Evolutionary conservation across 2,329 filamentous ascomycete species (phyloP).

Genomic region (Colletotrichum sp.): DNA sequence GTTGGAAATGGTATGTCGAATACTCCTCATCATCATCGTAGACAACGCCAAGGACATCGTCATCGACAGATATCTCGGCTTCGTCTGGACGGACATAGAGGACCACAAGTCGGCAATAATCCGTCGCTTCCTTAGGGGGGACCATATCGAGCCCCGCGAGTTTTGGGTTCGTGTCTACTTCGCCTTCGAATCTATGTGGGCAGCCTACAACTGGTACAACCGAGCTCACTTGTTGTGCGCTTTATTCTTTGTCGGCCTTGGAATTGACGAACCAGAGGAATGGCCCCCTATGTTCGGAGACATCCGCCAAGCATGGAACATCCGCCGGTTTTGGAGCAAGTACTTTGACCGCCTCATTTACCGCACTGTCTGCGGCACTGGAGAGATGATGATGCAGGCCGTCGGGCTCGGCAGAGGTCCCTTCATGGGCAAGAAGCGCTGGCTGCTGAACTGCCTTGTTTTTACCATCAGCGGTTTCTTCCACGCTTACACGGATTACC

Average conservation of each 20-base stretch:
- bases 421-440: conserved; percentile 1
- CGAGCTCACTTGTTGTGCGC: not conserved
- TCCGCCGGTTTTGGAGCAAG: conserved; percentile 23
- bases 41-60: not conserved
- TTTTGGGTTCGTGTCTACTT: not conserved
- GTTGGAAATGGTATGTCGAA: not conserved
- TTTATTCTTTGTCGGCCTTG: conserved; percentile 5
- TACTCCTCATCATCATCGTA: not conserved
- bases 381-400: not conserved
- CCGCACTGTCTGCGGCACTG: not conserved
- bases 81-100: not conserved
- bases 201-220: conserved; percentile 15
- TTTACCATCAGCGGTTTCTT: conserved; percentile 14
- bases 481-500: not conserved
- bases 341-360: conserved; percentile 24
- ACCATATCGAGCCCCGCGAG: not conserved
- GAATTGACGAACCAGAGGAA: conserved; percentile 20
- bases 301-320: conserved; percentile 18
- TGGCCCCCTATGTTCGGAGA: conserved; percentile 25
- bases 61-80: not conserved
- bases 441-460: conserved; percentile 18
- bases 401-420: not conserved
- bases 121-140: not conserved
- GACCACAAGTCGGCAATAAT: not conserved
- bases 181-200: conserved; percentile 5